Conservation (phyloP, 2,329 filamentous ascomycete genomes). For the Curvularia spicifera region DNA sequence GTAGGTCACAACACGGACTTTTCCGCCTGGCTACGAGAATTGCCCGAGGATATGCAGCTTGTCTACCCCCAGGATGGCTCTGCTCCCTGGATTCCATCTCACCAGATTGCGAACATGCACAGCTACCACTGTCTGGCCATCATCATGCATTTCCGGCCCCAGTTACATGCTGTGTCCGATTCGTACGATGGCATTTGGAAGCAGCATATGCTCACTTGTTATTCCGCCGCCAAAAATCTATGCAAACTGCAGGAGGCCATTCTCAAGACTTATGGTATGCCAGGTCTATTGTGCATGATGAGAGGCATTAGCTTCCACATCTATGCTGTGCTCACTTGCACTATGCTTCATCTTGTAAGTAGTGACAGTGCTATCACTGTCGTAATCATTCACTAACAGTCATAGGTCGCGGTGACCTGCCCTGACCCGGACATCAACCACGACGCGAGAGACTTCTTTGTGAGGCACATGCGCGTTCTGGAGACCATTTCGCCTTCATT, state of each 20-base stretch:
- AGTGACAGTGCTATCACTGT: not conserved
- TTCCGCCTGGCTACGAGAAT: conserved; percentile 73
- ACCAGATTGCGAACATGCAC: conserved; percentile 88
- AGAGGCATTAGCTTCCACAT: conserved; percentile 94
- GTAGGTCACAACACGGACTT: conserved; percentile 80
- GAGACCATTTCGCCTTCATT: conserved; percentile 83
- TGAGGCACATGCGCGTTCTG: conserved; percentile 90
- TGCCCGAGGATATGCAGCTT: conserved; percentile 80
- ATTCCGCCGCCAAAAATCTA: conserved; percentile 80
- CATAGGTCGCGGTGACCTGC: conserved; percentile 86
- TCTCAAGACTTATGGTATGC: conserved; percentile 75
- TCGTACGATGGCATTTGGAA: conserved; percentile 84
- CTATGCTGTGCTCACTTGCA: conserved; percentile 89
- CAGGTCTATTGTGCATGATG: conserved; percentile 88
- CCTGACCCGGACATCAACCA: conserved; percentile 86
- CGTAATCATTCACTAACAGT: conserved; percentile 19
- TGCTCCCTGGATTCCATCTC: conserved; percentile 81
- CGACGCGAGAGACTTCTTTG: conserved; percentile 87
- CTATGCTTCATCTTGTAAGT: conserved; percentile 89
- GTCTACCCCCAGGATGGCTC: conserved; percentile 79
- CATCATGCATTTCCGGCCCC: conserved; percentile 86
- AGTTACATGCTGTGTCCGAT: conserved; percentile 76
- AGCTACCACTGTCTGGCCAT: conserved; percentile 85
- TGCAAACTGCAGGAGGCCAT: conserved; percentile 88
- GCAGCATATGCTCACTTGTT: conserved; percentile 84